Base-by-base conservation (phyloP, 495 filamentous ascomycete genomes). In the Penicillium atrosanguineum region DNA sequence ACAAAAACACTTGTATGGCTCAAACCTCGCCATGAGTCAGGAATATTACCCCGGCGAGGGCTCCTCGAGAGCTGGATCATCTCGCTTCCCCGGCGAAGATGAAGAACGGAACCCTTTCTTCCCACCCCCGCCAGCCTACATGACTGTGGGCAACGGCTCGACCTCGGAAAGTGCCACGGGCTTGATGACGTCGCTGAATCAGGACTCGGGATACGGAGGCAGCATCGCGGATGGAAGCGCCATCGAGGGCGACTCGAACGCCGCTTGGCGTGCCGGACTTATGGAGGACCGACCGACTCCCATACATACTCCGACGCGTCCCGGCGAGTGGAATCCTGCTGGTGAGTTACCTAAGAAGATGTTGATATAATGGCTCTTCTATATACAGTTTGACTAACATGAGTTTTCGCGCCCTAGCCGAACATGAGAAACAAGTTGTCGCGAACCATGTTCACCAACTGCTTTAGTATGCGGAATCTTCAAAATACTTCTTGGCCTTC, bases 161-260 rank as follows among this genome's bases (percentile, higher is more conserved):
- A 85, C 87, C 31, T 90, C 91, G 46, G 83, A 91, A 52, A 87
- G 83, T 61, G 85, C 85, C 6, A 72, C 84, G 55, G 75, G 82
- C 71, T 62, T 95, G 75, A 77, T 87, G 76, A 69, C 82, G 66
- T 75, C 84, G 40, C 65, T 95, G 28, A 89, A 96, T 50, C 75
- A 85, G 44, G 94, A 97, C 62, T 96, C 91, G 18, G 94, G 94
- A 14, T 97, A 97, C 64, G 92, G 90, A 43, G 87, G 87, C 14
- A 96, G 90, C 61, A 69, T 86, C 28, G 65, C 71, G 23, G 80
- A 75, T 52, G 83, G 77, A 8, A 77, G 74, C 40, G 63, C 69
- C 34, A 54, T 74, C 42, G 80, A 73, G 37, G 76, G 69, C 44
- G 78, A 82, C 52, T 69, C 59, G 28, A 67, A 61, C 29, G 60